Percentiles rank a stretch among this genome's conserved stretches.
Conservation (phyloP, 2,329 filamentous ascomycete genomes). For the Bertia moriformis region DNA sequence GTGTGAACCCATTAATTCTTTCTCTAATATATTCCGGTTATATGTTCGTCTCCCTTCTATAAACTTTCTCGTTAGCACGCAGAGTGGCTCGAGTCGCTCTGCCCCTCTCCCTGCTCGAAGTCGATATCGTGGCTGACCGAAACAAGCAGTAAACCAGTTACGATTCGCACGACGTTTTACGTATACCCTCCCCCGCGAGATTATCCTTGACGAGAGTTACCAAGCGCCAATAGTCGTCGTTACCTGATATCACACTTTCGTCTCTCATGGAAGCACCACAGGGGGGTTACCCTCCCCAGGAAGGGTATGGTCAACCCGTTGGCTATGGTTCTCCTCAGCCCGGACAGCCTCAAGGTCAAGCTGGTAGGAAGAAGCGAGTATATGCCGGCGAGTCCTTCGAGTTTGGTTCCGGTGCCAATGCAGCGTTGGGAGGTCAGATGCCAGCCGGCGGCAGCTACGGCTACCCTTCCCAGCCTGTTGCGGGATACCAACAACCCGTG, state of each 20-base stretch:
- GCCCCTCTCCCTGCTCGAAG: neutral
- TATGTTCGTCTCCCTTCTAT: neutral
- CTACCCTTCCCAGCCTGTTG: neutral
- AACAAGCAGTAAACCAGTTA: neutral
- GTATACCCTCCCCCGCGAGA: neutral
- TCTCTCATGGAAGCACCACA: neutral
- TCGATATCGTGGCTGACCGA: neutral
- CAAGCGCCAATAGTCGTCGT: too few relatives aligned
- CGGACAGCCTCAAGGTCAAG: neutral
- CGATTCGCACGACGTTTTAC: neutral
- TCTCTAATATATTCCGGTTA: too few relatives aligned
- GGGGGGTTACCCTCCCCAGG: conserved; percentile 1
- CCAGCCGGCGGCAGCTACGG: neutral
- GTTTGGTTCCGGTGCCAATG: conserved; percentile 77
- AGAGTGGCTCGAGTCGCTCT: neutral
- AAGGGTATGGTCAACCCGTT: conserved; percentile 1
- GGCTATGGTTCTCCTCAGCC: neutral
- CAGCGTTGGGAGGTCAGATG: conserved; percentile 18
- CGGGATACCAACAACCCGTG: conserved; percentile 1
- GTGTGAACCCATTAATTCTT: too few relatives aligned
- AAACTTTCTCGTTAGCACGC: neutral
- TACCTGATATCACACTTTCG: neutral
- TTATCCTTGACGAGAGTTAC: neutral
- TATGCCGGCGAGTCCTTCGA: conserved; percentile 94
- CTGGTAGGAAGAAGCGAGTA: conserved; percentile 62